A percentile compares a stretch with the other conserved stretches of the same genome.
Conservation (phyloP, 306 rosid genomes). For the Pachyrhizus erosus region DNA sequence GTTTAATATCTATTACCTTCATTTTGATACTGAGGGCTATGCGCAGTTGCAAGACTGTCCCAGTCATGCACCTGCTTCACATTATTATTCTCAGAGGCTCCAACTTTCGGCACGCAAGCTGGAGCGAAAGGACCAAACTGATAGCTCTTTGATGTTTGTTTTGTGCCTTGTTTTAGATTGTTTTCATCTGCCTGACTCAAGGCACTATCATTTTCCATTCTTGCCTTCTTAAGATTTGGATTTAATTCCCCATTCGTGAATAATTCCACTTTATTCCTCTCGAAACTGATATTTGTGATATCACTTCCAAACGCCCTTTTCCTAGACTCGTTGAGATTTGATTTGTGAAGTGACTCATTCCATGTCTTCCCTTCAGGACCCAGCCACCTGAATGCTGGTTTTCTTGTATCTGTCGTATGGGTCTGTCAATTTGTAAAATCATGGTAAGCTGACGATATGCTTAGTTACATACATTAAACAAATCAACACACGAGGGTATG, state of each 20-base stretch:
- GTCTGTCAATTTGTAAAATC: slow-evolving; percentile 59
- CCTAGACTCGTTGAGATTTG: slow-evolving; percentile 52
- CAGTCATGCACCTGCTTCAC: slow-evolving; percentile 60
- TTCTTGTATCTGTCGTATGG: slow-evolving; percentile 73
- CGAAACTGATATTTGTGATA: slow-evolving; percentile 65
- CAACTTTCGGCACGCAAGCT: slow-evolving; percentile 52
- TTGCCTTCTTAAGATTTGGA: slow-evolving; percentile 43
- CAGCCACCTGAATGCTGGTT: slow-evolving; percentile 92
- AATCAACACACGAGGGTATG: background rate
- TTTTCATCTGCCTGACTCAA: slow-evolving; percentile 42
- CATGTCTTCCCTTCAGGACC: slow-evolving; percentile 60
- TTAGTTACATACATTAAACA: background rate
- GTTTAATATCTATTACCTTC: slow-evolving; percentile 68
- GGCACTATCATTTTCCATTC: slow-evolving; percentile 38
- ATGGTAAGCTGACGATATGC: slow-evolving; percentile 12
- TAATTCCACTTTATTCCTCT: slow-evolving; percentile 55
- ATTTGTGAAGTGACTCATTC: slow-evolving; percentile 35
- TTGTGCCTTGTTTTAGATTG: slow-evolving; percentile 46
- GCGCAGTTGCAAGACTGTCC: slow-evolving; percentile 68
- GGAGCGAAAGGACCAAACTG: slow-evolving; percentile 96
- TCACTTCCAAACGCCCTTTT: slow-evolving; percentile 85
- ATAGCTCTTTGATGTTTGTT: slow-evolving; percentile 56
- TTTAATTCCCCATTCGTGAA: slow-evolving; percentile 42
- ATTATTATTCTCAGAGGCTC: slow-evolving; percentile 48
- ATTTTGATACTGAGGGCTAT: slow-evolving; percentile 80